These are phyloP conservation scores for Silene conica DNA, from an alignment of 148 eudicot species.

Conservation along the genomic window DNA sequence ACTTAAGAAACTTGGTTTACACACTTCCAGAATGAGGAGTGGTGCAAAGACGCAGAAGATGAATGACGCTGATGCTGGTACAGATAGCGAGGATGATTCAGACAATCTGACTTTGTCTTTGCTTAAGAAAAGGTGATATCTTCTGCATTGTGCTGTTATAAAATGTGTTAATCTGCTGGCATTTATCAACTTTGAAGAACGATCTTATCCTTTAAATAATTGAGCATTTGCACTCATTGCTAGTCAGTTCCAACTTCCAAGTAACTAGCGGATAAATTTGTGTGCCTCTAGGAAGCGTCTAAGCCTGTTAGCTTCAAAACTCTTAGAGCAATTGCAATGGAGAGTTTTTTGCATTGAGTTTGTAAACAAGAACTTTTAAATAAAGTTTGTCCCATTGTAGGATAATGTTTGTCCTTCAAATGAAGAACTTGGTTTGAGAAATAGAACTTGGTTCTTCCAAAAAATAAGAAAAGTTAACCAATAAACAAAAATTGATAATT, in stretches of 20 bases:
- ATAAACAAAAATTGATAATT: no score
- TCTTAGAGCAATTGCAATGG: no score
- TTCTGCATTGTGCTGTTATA: constrained; percentile 11
- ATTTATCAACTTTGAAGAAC: background rate
- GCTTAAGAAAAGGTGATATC: constrained; percentile 55
- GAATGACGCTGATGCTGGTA: constrained; percentile 43
- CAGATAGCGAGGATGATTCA: constrained; percentile 40
- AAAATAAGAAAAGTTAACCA: no score
- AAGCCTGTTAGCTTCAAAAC: background rate
- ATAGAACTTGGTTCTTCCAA: no score
- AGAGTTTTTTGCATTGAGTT: no score
- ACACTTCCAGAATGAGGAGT: constrained; percentile 38
- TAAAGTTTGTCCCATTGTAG: no score
- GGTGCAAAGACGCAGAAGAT: constrained; percentile 31
- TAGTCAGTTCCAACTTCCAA: background rate
- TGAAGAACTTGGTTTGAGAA: no score
- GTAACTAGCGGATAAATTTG: background rate
- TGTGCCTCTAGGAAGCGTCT: background rate
- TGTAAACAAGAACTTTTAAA: no score
- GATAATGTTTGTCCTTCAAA: no score
- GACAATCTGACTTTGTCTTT: constrained; percentile 56
- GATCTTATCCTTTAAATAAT: background rate
- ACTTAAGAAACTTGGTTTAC: constrained; percentile 85
- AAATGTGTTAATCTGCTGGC: background rate
- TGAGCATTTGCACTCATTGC: background rate